Evolutionary conservation across 2,329 filamentous ascomycete species (phyloP).

Genomic region (Fusarium beomiforme): DNA sequence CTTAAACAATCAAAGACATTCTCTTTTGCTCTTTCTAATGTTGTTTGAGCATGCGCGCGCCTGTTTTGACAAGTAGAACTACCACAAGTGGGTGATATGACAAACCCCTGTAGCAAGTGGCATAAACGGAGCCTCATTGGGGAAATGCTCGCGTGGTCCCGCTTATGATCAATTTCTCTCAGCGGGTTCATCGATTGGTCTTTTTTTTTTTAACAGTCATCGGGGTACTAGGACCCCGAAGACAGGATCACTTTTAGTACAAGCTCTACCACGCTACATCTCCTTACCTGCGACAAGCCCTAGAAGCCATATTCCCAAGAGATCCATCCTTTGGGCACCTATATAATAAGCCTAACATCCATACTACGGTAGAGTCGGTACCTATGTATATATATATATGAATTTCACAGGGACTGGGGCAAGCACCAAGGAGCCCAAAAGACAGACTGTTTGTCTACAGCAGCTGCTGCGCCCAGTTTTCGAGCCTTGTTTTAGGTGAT

Average conservation of each 20-base stretch:
- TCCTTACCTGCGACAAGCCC: background rate
- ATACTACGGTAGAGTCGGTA: background rate
- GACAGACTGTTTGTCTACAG: too few species aligned
- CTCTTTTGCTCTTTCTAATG: background rate
- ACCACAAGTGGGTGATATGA: constrained; percentile 24
- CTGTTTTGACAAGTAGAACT: constrained; percentile 16
- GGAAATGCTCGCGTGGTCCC: constrained; percentile 43
- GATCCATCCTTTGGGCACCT: background rate
- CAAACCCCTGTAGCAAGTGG: constrained; percentile 11
- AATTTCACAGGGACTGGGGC: background rate
- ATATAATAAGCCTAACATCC: too few species aligned
- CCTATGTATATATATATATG: too few species aligned
- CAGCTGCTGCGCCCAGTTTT: background rate
- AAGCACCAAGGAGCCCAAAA: too few species aligned
- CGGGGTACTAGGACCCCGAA: background rate
- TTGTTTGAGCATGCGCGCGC: constrained; percentile 36
- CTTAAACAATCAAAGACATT: background rate
- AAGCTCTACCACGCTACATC: background rate
- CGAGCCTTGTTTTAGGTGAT: background rate
- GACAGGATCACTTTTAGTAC: background rate
- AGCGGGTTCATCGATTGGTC: background rate
- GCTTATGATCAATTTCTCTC: background rate
- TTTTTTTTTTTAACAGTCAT: constrained; percentile 13
- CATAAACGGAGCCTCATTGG: constrained; percentile 26
- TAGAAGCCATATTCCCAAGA: background rate